A percentile compares a stretch with the other conserved stretches of the same genome.
Evolutionary conservation across 2,329 filamentous ascomycete species (phyloP).

Genomic region (Xylariaceae sp.): DNA sequence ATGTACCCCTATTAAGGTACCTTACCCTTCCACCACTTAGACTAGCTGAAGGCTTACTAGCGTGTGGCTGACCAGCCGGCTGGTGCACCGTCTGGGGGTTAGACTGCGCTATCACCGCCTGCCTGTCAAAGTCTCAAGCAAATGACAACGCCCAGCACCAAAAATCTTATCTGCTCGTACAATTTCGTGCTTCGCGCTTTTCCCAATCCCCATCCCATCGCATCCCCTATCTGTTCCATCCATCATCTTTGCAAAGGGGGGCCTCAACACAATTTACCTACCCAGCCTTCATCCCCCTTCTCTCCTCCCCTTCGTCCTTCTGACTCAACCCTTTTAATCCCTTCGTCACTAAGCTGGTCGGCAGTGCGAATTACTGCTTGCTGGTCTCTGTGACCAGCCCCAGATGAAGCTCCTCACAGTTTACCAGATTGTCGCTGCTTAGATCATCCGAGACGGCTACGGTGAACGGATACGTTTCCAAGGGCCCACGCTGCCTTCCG

Average conservation of each 20-base stretch:
- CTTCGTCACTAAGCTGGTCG: constrained; percentile 4
- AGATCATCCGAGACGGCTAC: background rate
- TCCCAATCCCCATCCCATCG: constrained; percentile 16
- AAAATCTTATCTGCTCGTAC: constrained; percentile 28
- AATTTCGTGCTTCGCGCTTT: constrained; percentile 22
- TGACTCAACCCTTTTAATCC: no score
- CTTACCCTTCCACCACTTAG: no score
- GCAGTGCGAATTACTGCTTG: constrained; percentile 11
- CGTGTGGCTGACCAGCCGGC: background rate
- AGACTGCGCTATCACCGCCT: constrained; percentile 13
- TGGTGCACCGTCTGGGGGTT: no score
- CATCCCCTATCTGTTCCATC: constrained; percentile 12
- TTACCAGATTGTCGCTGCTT: constrained; percentile 16
- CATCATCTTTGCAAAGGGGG: constrained; percentile 18
- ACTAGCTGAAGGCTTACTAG: no score
- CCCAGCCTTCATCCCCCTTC: constrained; percentile 3
- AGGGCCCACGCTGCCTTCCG: background rate
- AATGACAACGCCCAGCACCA: constrained; percentile 8
- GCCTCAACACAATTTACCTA: constrained; percentile 1
- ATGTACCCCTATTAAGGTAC: no score
- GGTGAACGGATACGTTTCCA: background rate
- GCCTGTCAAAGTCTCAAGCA: background rate
- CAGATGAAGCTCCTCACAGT: constrained; percentile 19
- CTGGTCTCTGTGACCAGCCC: constrained; percentile 19
- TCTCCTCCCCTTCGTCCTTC: background rate